Base-by-base conservation (phyloP, 345 rosid species). In the Gossypium anomalum region DNA sequence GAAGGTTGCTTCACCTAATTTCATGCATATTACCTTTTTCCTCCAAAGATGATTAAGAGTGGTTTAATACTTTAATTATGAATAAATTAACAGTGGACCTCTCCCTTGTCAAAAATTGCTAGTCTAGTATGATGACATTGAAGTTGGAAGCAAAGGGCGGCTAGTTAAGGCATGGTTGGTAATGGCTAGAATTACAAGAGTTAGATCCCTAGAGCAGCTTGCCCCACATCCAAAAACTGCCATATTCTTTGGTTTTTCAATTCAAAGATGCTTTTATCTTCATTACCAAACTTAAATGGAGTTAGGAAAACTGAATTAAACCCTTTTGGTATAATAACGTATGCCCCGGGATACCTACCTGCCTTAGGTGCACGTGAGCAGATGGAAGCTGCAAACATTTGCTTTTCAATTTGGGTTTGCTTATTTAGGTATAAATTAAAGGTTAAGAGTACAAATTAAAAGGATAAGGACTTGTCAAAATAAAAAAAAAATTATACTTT, bases 181-280 rank as follows among this genome's bases (percentile, higher is more conserved):
- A 15, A 23, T 44, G 29, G 45, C 25, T 45, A 67, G 71, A 45
- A 60, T 3, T 64, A 64, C 23, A 64, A 64, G 68, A 9, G 45
- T 51, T 27, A 69, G 45, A 45, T 2, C 45, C 45, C 19, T 41
- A 9, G 4, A 68, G n/a, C 2, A 12, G 29, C n/a, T 65, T 45
- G 13, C 27, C 57, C 59, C 59, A 17, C 59, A 49, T 17, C 25
- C 73, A 29, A 51, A 29, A 29, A 70, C 23, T 27, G 59, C 17
- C 27, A 29, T 70, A 70, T 70, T 70, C 73, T 70, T n/a, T 69
- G 25, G 47, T 3, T 51, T 41, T 10, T 51, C 47, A 20, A 52
- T 2, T 52, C 47, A 70, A 70, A 52, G 25, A 52, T 70, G 73
- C 61, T 70, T 34, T 70, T 27, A 61, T 34, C 53, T 23, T 23